phyloP scores from a whole-genome alignment of 2,329 filamentous ascomycete genomes.

The Atkinsonella texensis region DNA sequence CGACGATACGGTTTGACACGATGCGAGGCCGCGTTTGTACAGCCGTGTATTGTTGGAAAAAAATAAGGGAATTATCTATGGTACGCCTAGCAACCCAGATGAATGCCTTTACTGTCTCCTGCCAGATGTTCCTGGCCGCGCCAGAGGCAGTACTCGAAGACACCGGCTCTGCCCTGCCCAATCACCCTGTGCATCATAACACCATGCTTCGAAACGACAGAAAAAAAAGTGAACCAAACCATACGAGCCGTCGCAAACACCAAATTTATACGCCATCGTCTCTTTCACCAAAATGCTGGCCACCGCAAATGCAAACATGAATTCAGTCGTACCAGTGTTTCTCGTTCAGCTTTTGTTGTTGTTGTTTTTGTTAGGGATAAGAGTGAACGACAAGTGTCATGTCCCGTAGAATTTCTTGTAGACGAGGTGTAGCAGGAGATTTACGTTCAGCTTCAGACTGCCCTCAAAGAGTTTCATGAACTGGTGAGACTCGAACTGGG shows the following conservation, averaged over 20 bases:
- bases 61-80: background rate
- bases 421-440: constrained; percentile 87
- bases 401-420: constrained; percentile 97
- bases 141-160: background rate
- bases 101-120: background rate
- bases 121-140: background rate
- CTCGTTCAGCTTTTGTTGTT: background rate
- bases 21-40: background rate
- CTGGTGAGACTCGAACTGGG: constrained; percentile 93
- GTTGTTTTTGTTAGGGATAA: background rate
- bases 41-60: background rate
- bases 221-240: background rate
- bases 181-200: background rate
- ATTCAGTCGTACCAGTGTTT: background rate
- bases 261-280: constrained; percentile 2
- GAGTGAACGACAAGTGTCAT: constrained; percentile 12
- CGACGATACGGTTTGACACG: no score
- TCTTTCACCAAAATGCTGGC: background rate
- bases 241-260: constrained; percentile 1
- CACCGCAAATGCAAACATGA: constrained; percentile 3
- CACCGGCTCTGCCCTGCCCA: background rate
- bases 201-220: background rate
- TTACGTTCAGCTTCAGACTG: constrained; percentile 81
- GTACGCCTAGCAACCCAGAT: background rate
- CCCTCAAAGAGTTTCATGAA: constrained; percentile 92